A percentile compares a stretch with the other conserved stretches of the same genome.
Evolutionary conservation across 768 basidiomycete species (phyloP).

Genomic region (Hygrocybe punicea): DNA sequence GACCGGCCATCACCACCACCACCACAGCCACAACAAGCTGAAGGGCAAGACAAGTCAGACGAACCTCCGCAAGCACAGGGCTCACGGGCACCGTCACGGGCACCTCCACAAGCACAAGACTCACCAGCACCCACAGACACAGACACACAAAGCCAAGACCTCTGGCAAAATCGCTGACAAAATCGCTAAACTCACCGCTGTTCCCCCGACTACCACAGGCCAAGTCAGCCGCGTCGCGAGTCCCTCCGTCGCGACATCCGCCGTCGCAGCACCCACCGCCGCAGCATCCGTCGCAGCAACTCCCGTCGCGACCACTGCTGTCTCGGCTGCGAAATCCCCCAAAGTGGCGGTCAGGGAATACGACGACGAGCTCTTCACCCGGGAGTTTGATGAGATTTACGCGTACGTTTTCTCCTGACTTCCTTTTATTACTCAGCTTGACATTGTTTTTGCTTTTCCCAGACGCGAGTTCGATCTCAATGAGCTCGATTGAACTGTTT

Average conservation of each 20-base stretch:
- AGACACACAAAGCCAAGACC: too few species aligned
- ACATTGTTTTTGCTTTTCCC: neutral
- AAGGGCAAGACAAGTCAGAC: too few species aligned
- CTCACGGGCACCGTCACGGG: too few species aligned
- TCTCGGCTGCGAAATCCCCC: neutral
- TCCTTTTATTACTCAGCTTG: neutral
- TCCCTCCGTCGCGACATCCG: neutral
- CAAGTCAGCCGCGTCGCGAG: neutral
- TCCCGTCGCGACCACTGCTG: neutral
- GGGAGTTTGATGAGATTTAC: neutral
- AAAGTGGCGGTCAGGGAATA: neutral
- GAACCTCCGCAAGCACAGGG: too few species aligned
- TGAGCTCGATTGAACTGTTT: neutral
- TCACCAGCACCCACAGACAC: too few species aligned
- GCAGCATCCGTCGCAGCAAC: neutral
- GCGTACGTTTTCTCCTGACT: neutral
- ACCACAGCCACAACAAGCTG: too few species aligned
- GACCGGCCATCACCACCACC: too few species aligned
- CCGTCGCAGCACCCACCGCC: neutral
- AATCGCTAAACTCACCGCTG: too few species aligned
- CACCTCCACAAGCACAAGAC: too few species aligned
- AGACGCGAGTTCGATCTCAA: neutral
- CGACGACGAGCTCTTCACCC: neutral
- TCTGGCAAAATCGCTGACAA: too few species aligned
- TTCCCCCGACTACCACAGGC: too few species aligned